Evolutionary conservation across 164 flowering plant genomes (phyloP).

Genomic region (Magnolia sinica): DNA sequence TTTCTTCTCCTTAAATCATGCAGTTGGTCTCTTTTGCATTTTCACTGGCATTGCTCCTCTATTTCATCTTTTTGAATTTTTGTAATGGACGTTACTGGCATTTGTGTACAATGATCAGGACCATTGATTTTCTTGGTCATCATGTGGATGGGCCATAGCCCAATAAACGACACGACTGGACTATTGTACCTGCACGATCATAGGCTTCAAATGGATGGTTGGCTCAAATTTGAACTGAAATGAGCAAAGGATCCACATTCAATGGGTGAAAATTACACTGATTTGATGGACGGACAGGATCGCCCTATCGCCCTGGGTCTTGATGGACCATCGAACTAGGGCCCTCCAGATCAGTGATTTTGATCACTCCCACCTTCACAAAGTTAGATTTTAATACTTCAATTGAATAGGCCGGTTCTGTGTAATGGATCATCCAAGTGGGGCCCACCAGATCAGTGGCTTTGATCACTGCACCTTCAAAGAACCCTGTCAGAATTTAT

Average conservation of each 20-base stretch:
- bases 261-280: background rate
- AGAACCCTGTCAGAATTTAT: too few relatives aligned
- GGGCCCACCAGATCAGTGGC: too few relatives aligned
- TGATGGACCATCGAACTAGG: too few relatives aligned
- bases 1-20: slow-evolving; percentile 8
- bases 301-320: background rate
- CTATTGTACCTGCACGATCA: too few relatives aligned
- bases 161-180: background rate
- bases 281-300: background rate
- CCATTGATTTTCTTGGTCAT: background rate
- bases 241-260: background rate
- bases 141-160: background rate
- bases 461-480: background rate
- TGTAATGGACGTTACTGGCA: background rate
- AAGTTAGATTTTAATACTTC: too few relatives aligned
- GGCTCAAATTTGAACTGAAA: background rate
- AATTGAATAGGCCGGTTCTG: too few relatives aligned
- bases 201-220: too few relatives aligned
- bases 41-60: background rate
- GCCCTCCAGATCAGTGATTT: too few relatives aligned
- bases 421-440: background rate
- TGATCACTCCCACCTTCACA: background rate
- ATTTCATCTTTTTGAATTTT: background rate
- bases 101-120: background rate
- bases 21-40: slow-evolving; percentile 3